Evolutionary conservation across 2,329 filamentous ascomycete genomes (phyloP).

Genomic region (Monosporascus ibericus): DNA sequence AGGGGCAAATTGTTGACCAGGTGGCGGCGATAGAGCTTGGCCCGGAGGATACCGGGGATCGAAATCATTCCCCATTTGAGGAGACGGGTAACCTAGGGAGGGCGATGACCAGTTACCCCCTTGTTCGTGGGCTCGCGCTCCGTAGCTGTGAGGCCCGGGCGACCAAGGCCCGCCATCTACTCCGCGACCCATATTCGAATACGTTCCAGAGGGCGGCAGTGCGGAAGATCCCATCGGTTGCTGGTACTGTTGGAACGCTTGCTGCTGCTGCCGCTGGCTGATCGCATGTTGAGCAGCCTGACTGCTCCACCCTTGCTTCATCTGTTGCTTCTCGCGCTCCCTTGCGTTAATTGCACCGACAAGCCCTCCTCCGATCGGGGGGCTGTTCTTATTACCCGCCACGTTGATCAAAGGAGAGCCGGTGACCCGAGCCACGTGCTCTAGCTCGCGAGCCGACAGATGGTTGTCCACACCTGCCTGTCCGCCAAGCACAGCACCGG

Average conservation of each 20-base stretch:
- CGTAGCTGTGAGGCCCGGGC: slow-evolving; percentile 22
- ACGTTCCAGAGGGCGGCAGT: slow-evolving; percentile 25
- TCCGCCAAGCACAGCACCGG: slow-evolving; percentile 41
- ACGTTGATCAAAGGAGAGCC: slow-evolving; percentile 70
- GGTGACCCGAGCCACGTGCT: slow-evolving; percentile 78
- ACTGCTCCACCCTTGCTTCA: slow-evolving; percentile 63
- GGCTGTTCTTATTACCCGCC: slow-evolving; percentile 46
- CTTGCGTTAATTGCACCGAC: slow-evolving; percentile 75
- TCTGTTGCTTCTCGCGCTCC: slow-evolving; percentile 69
- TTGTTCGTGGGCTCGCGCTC: slow-evolving; percentile 24
- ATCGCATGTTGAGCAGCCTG: slow-evolving; percentile 70
- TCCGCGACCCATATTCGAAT: slow-evolving; percentile 23
- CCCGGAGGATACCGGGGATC: slow-evolving; percentile 20
- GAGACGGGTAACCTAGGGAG: slow-evolving; percentile 18
- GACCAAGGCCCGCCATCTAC: slow-evolving; percentile 13
- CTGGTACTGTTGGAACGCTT: slow-evolving; percentile 32
- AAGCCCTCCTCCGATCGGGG: slow-evolving; percentile 52
- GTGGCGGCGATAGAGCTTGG: slow-evolving; percentile 18
- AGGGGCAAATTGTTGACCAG: slow-evolving; percentile 13
- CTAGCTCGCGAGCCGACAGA: slow-evolving; percentile 81
- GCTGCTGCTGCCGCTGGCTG: slow-evolving; percentile 55
- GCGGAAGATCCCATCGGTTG: slow-evolving; percentile 18
- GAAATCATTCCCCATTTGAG: slow-evolving; percentile 17
- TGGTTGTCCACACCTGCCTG: slow-evolving; percentile 45
- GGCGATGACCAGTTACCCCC: slow-evolving; percentile 28